Percentiles rank a stretch among this genome's conserved stretches.
phyloP scores from a whole-genome alignment of 805 yeast genomes.

The Saccharomycopsis babjevae region DNA sequence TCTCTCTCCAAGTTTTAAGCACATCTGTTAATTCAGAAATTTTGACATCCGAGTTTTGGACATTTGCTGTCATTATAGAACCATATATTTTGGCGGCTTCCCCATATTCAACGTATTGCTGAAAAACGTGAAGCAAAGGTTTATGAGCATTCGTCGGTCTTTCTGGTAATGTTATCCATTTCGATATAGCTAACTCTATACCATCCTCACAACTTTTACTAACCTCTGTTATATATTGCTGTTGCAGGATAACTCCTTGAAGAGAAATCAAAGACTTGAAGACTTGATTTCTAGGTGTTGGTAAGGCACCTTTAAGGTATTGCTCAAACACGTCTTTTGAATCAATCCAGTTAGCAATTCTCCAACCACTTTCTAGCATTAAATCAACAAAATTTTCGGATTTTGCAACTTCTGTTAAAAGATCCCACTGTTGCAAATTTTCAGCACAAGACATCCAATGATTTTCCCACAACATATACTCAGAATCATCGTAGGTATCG shows the following conservation, averaged over 20 bases:
- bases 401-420: slow-evolving; percentile 88
- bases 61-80: slow-evolving; percentile 77
- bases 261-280: slow-evolving; percentile 88
- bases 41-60: slow-evolving; percentile 82
- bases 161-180: slow-evolving; percentile 83
- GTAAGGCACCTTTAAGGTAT: slow-evolving; percentile 91
- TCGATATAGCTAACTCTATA: slow-evolving; percentile 79
- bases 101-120: slow-evolving; percentile 93
- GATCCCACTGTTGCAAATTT: slow-evolving; percentile 96
- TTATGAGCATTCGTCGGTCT: slow-evolving; percentile 74
- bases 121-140: slow-evolving; percentile 85
- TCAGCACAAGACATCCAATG: slow-evolving; percentile 98
- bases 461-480: slow-evolving; percentile 95
- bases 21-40: slow-evolving; percentile 92
- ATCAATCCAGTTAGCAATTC: slow-evolving; percentile 96
- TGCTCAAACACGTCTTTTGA: slow-evolving; percentile 91
- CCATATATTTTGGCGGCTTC: slow-evolving; percentile 94
- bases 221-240: slow-evolving; percentile 75
- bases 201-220: slow-evolving; percentile 90
- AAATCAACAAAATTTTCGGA: slow-evolving; percentile 96
- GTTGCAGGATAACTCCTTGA: slow-evolving; percentile 88
- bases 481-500: slow-evolving; percentile 89
- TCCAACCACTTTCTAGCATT: slow-evolving; percentile 96
- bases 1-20: slow-evolving; percentile 94
- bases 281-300: slow-evolving; percentile 92